These are phyloP conservation scores for Fusarium floridanum DNA, from an alignment of 2,329 filamentous ascomycete species.

Conservation along the genomic window DNA sequence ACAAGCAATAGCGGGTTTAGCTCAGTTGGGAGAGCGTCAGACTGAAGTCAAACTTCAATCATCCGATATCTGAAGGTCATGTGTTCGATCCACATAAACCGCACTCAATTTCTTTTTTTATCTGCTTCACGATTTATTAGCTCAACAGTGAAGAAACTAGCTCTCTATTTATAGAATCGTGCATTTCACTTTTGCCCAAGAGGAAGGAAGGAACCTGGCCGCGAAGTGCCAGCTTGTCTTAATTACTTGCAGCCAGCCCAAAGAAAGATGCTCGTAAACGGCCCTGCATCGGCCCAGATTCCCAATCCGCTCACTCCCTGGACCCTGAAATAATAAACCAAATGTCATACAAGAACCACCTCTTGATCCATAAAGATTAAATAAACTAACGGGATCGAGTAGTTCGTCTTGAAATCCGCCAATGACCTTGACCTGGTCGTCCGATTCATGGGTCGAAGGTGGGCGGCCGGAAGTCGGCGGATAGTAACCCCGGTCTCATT, in stretches of 20 bases:
- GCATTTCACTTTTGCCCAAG: not conserved
- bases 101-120: conserved; percentile 32
- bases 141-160: not conserved
- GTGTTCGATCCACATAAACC: conserved; percentile 50
- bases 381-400: conserved; percentile 10
- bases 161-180: not conserved
- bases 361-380: conserved; percentile 6
- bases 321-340: conserved; percentile 7
- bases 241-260: not conserved
- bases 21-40: conserved; percentile 49
- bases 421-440: conserved; percentile 18
- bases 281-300: not conserved
- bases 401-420: conserved; percentile 17
- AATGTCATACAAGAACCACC: not conserved
- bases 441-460: conserved; percentile 17
- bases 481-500: conserved; percentile 43
- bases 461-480: conserved; percentile 33
- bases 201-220: not conserved
- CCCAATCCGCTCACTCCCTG: not conserved
- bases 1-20: conserved; percentile 45
- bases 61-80: conserved; percentile 48
- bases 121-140: not conserved
- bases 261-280: not conserved
- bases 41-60: conserved; percentile 21
- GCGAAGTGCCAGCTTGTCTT: not conserved